Evolutionary conservation across 1,284 basidiomycete genomes (phyloP), one percentile per base, ranked within the genome.

Genomic region (Cutaneotrichosporon cyanovorans): DNA sequence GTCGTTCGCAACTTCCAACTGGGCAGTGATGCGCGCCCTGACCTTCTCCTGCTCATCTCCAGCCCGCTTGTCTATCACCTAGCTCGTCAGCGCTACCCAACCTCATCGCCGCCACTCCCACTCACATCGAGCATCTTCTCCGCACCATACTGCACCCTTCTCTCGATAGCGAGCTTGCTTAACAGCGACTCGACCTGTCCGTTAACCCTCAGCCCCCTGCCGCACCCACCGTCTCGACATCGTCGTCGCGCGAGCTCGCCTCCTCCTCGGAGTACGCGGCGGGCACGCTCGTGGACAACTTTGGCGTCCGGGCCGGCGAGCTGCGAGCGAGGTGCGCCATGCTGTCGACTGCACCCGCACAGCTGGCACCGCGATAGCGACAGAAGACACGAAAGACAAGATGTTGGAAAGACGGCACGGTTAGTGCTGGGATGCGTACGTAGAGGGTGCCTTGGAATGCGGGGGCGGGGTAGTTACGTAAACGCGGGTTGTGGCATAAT

Each of bases 71-170:
- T 68, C 65, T 8, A 68, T 68, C 25, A 67, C 66, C 65, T 65
- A 44, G 11, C 23, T 38, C 49, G 33, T 55, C 45, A 47, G 25
- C 8, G 25, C 8, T 7, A 30, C 5, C 28, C 7, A 34, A 15
- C 14, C 8, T 8, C 32, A 8, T 8, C 14, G 32, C 7, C 25
- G 25, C 7, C 12, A 12, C 25, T 28, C 25, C 25, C 19, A 53
- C 72, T 68, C 37, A 76, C 73, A 57, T 73, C 71, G 12, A 78
- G 68, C 63, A 78, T 73, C 57, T 75, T 76, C 56, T 75, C 74
- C 0, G 76, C 76, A 6, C 76, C 76, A 59, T 75, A 76, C 46
- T 74, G 73, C 40, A 77, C 75, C 50, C 75, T 67, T 37, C 59
- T 57, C 58, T 77, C 75, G 39, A 76, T 70, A 3, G 69, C 69